Conservation (phyloP, 345 rosid genomes). For the Draba incana region DNA sequence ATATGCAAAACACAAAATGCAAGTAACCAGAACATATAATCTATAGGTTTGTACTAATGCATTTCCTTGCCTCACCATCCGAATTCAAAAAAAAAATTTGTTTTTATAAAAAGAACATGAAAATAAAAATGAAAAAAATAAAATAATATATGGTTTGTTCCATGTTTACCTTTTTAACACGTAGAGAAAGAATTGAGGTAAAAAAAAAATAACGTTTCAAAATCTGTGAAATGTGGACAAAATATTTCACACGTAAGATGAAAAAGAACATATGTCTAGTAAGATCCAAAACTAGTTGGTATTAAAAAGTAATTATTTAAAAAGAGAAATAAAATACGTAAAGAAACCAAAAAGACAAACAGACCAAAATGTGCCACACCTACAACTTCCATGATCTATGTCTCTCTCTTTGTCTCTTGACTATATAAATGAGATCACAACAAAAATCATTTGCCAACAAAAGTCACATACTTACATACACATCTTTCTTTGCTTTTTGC, state of each 20-base stretch:
- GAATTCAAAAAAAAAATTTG: too few species aligned
- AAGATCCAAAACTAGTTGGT: conserved; percentile 23
- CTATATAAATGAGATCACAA: conserved; percentile 25
- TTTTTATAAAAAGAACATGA: too few species aligned
- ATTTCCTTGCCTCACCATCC: too few species aligned
- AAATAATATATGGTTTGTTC: too few species aligned
- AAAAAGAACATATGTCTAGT: conserved; percentile 10
- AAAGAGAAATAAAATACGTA: neutral
- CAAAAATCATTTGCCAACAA: conserved; percentile 29
- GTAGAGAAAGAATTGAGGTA: neutral
- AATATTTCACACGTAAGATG: conserved; percentile 11
- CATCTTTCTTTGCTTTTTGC: conserved; percentile 11
- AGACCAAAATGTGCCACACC: conserved; percentile 46
- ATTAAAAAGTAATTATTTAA: neutral
- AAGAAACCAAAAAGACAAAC: conserved; percentile 19
- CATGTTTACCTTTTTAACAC: neutral
- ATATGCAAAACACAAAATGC: neutral
- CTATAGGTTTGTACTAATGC: too few species aligned
- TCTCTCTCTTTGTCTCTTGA: neutral
- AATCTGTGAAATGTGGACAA: neutral
- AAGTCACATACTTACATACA: conserved; percentile 20
- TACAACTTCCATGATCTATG: conserved; percentile 38
- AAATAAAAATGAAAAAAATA: too few species aligned
- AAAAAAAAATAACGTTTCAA: neutral
- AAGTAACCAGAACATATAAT: too few species aligned